Evolutionary conservation across 2,329 filamentous ascomycete species (phyloP).

Genomic region (Neofusicoccum sp.): DNA sequence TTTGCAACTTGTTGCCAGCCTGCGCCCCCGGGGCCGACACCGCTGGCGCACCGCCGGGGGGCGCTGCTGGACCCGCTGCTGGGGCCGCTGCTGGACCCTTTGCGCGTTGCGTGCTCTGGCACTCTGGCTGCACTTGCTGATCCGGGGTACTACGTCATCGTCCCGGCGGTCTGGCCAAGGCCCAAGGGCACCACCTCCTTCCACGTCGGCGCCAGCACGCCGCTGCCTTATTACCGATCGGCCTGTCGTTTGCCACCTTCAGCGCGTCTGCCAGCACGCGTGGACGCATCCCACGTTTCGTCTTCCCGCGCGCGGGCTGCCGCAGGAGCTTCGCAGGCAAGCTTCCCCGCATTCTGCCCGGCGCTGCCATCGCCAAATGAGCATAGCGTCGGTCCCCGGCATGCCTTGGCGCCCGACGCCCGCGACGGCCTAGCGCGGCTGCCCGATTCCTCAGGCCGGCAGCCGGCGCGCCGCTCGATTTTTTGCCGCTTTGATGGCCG

Average conservation of each 20-base stretch:
- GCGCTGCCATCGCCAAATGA: neutral
- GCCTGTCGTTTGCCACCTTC: neutral
- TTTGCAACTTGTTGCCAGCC: neutral
- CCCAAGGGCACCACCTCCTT: neutral
- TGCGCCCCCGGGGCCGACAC: neutral
- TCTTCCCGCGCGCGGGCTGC: neutral
- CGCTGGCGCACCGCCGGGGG: too few relatives aligned
- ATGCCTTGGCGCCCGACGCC: neutral
- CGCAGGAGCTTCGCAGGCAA: neutral
- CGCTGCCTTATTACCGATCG: neutral
- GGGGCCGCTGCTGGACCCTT: neutral
- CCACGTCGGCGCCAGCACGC: neutral
- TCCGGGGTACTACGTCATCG: constrained; percentile 14
- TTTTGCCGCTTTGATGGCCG: constrained; percentile 1
- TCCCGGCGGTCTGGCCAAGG: neutral
- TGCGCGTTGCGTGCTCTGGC: neutral
- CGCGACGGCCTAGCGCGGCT: neutral
- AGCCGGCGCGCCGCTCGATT: neutral
- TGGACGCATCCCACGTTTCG: neutral
- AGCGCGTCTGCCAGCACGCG: neutral
- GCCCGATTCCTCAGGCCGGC: neutral
- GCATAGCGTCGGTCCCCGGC: neutral
- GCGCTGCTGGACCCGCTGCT: neutral
- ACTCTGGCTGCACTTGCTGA: neutral
- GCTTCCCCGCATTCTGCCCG: constrained; percentile 14